Evolutionary conservation across 345 rosid species (phyloP).

Genomic region (Schrenkiella parvula): DNA sequence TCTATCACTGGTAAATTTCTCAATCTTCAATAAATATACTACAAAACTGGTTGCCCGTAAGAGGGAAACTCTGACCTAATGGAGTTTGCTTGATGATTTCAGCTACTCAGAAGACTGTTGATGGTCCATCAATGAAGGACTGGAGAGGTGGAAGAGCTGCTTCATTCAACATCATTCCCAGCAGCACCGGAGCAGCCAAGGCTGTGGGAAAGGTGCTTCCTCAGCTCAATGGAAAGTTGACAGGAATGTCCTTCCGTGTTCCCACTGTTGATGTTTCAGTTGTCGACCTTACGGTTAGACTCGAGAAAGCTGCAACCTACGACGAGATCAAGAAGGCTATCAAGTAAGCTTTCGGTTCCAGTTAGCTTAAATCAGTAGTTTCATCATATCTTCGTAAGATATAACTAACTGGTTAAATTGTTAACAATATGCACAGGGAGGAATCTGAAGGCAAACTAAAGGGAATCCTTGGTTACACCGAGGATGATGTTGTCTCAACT

Average conservation of each 20-base stretch:
- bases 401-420: neutral
- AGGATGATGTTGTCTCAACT: slow-evolving; percentile 84
- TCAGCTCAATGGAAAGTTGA: slow-evolving; percentile 66
- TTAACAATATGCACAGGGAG: slow-evolving; percentile 40
- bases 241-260: slow-evolving; percentile 97
- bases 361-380: neutral
- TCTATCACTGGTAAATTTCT: slow-evolving; percentile 62
- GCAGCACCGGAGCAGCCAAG: slow-evolving; percentile 97
- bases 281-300: slow-evolving; percentile 85
- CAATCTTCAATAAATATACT: neutral
- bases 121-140: slow-evolving; percentile 91
- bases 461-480: slow-evolving; percentile 84
- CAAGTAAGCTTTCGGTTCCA: slow-evolving; percentile 37
- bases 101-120: slow-evolving; percentile 96
- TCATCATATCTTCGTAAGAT: neutral
- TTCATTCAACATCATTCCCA: slow-evolving; percentile 90
- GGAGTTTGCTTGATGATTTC: neutral
- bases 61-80: neutral
- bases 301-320: slow-evolving; percentile 66
- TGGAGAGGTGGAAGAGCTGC: slow-evolving; percentile 99
- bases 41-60: neutral
- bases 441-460: slow-evolving; percentile 70
- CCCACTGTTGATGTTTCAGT: slow-evolving; percentile 90
- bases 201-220: slow-evolving; percentile 92
- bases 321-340: slow-evolving; percentile 69